Evolutionary conservation across 1,284 basidiomycete species (phyloP), one percentile per base, ranked within the genome.

Genomic region (Tilletia caries): DNA sequence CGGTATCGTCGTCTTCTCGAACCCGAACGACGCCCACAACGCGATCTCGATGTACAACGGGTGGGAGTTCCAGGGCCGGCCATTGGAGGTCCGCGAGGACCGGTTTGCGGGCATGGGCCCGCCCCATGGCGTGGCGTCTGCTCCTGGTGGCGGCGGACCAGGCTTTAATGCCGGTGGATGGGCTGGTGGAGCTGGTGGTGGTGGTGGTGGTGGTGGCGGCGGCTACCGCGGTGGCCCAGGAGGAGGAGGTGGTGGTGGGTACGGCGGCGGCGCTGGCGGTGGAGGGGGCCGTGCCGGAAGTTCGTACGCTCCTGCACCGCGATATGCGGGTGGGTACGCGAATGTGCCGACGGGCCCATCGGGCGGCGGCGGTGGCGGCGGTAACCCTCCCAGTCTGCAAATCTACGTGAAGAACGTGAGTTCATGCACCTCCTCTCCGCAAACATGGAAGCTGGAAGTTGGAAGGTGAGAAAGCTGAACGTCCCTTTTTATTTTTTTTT

Each of bases 331-430:
- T n/a, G 32, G 58, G 15, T 62, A 33, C 18, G 58, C 58, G 29
- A 62, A 62, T n/a, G 58, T 62, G 29, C 58, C 58, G 6, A 62
- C 58, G 32, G 58, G 58, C 15, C 58, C 58, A 6, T 29, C 58
- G 27, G 58, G 58, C 58, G 58, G 58, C 29, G 33, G 27, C 2
- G 32, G 58, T 18, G 29, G 32, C 10, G 58, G 91, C 0, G 15
- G 15, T 41, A 10, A 6, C 10, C 90, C 94, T 77, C 94, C 95
- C 1, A 93, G 90, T 81, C 91, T 93, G 83, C 95, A 98, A 86
- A 97, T 98, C 81, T 92, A 95, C 88, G 95, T 97, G 77, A 90
- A 92, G 84, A 98, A 98, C 84, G n/a, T n/a, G n/a, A n/a, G n/a
- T n/a, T n/a, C n/a, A n/a, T n/a, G n/a, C n/a, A n/a, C n/a, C n/a